Conservation (phyloP, 2,329 filamentous ascomycete species). For the Nemania sp. region DNA sequence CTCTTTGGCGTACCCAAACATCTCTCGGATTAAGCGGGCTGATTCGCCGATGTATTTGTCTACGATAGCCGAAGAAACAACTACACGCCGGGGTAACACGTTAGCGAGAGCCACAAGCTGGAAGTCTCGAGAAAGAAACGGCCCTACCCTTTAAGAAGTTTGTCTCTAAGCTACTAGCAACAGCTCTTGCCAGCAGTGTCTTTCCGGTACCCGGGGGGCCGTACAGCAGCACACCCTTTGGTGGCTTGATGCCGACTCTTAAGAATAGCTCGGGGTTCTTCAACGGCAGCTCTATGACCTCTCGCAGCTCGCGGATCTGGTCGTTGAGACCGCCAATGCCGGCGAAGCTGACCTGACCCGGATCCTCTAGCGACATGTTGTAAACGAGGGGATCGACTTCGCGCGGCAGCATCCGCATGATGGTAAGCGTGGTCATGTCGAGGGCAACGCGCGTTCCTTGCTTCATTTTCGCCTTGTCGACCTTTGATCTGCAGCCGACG, state of each 20-base stretch:
- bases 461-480: conserved; percentile 96
- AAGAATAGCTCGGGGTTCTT: conserved; percentile 99
- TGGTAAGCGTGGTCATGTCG: conserved; percentile 99
- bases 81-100: conserved; percentile 48
- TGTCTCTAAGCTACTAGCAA: conserved; percentile 94
- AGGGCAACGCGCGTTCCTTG: conserved; percentile 96
- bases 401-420: conserved; percentile 99
- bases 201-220: conserved; percentile 97
- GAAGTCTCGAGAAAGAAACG: not conserved
- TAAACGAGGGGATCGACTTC: conserved; percentile 98
- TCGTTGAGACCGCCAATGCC: conserved; percentile 98
- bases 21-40: conserved; percentile 93
- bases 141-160: conserved; percentile 92
- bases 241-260: conserved; percentile 96
- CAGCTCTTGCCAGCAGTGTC: conserved; percentile 89
- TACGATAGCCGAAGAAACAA: conserved; percentile 97
- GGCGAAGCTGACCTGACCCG: conserved; percentile 94
- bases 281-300: conserved; percentile 95
- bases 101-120: conserved; percentile 19
- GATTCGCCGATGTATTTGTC: conserved; percentile 99
- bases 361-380: conserved; percentile 99
- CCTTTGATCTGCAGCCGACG: conserved; percentile 96
- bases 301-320: conserved; percentile 93
- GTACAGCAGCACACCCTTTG: conserved; percentile 95
- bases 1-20: conserved; percentile 99